A percentile compares a stretch with the other conserved stretches of the same genome.
These are phyloP conservation scores for Geranium rotundifolium DNA, from an alignment of 345 rosid genomes.

Conservation along the genomic window DNA sequence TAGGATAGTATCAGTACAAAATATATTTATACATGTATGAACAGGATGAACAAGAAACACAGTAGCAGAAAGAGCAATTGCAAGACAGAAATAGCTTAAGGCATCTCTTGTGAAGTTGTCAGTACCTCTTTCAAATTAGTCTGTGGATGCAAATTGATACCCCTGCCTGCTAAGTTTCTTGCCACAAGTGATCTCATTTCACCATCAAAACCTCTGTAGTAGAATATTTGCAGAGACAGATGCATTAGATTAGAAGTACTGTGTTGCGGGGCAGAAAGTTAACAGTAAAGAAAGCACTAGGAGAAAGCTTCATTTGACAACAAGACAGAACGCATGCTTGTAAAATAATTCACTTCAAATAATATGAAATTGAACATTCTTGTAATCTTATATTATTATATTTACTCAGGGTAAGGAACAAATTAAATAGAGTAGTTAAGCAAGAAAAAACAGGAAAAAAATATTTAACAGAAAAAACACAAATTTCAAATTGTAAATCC, in stretches of 20 bases:
- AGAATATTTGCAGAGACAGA: neutral
- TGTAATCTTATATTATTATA: neutral
- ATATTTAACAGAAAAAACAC: no score
- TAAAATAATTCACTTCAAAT: neutral
- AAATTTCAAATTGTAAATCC: no score
- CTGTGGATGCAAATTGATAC: slow-evolving; percentile 70
- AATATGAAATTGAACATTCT: neutral
- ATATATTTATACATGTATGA: no score
- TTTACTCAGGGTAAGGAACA: neutral
- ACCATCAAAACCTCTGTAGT: slow-evolving; percentile 82
- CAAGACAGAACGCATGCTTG: neutral
- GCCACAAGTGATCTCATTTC: slow-evolving; percentile 98
- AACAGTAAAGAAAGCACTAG: neutral
- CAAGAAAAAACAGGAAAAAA: neutral
- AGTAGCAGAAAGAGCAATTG: neutral
- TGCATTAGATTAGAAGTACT: neutral
- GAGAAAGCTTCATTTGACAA: neutral
- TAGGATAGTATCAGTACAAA: slow-evolving; percentile 2
- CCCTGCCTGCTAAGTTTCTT: slow-evolving; percentile 92
- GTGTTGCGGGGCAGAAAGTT: neutral
- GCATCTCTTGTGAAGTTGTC: neutral
- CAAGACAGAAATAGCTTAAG: neutral
- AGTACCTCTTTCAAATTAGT: slow-evolving; percentile 68
- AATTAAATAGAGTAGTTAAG: neutral
- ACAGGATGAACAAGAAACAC: neutral